phyloP scores from a whole-genome alignment of 1,284 basidiomycete species.

The Apiotrichum sp. region DNA sequence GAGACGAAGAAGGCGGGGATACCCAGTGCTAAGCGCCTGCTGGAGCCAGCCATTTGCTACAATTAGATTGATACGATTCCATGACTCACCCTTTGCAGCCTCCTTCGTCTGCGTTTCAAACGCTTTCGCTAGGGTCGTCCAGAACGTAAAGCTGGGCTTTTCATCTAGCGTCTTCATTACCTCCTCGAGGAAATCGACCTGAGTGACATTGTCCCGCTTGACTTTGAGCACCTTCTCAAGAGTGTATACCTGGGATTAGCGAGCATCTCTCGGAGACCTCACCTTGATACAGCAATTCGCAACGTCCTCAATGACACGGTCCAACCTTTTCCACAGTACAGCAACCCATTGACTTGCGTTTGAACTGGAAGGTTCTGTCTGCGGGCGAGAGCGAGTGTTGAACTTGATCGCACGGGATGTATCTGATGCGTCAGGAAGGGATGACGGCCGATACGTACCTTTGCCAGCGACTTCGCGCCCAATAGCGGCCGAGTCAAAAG shows the following conservation, averaged over 20 bases:
- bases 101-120: conserved; percentile 75
- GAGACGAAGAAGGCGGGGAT: conserved; percentile 75
- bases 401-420: conserved; percentile 31
- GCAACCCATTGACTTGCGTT: conserved; percentile 75
- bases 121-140: conserved; percentile 72
- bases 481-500: conserved; percentile 80
- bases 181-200: conserved; percentile 78
- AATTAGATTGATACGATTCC: not conserved
- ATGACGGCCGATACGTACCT: conserved; percentile 50
- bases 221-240: conserved; percentile 86
- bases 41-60: conserved; percentile 59
- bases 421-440: not conserved
- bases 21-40: conserved; percentile 75
- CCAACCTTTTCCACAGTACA: conserved; percentile 74
- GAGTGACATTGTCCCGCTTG: conserved; percentile 73
- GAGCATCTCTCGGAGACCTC: conserved; percentile 11
- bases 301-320: conserved; percentile 80
- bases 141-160: conserved; percentile 83
- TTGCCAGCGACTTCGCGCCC: conserved; percentile 71
- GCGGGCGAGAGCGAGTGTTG: conserved; percentile 49
- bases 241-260: conserved; percentile 67
- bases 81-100: conserved; percentile 58
- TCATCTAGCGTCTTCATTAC: conserved; percentile 86
- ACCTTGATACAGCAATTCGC: conserved; percentile 85
- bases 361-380: conserved; percentile 73